A percentile compares a stretch with the other conserved stretches of the same genome.
Evolutionary conservation across 2,329 filamentous ascomycete genomes (phyloP).

Genomic region (Fusarium tanahbumbuense): DNA sequence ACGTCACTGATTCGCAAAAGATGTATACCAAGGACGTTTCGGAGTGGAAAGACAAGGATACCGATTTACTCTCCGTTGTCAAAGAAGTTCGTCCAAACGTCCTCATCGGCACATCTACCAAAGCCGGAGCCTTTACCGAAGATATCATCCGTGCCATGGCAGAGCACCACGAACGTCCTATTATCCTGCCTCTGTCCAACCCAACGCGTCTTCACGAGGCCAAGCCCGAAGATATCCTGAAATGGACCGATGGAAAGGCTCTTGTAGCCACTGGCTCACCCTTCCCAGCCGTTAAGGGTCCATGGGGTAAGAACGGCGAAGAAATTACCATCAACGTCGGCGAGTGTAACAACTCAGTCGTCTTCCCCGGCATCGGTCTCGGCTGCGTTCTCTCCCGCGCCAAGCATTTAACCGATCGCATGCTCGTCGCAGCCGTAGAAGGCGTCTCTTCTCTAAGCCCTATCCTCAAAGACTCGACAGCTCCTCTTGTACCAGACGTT

Average conservation of each 20-base stretch:
- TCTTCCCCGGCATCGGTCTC: conserved; percentile 87
- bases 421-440: conserved; percentile 84
- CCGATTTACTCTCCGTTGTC: conserved; percentile 73
- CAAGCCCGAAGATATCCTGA: conserved; percentile 77
- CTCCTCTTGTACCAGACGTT: conserved; percentile 81
- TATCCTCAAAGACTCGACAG: conserved; percentile 70
- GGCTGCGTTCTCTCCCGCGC: conserved; percentile 79
- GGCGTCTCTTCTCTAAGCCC: conserved; percentile 79
- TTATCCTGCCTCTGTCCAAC: conserved; percentile 85
- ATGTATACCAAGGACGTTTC: conserved; percentile 72
- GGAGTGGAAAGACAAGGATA: conserved; percentile 70
- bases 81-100: conserved; percentile 81
- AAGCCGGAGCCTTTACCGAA: conserved; percentile 79
- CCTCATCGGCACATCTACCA: conserved; percentile 85
- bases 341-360: conserved; percentile 90
- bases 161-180: conserved; percentile 75
- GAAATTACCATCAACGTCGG: conserved; percentile 66
- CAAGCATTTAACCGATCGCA: conserved; percentile 75
- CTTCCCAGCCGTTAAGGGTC: conserved; percentile 76
- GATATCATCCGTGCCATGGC: conserved; percentile 81
- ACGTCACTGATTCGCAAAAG: conserved; percentile 73
- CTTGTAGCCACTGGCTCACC: conserved; percentile 87
- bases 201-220: conserved; percentile 88
- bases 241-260: conserved; percentile 82
- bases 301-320: conserved; percentile 61